Evolutionary conservation across 164 flowering plant genomes (phyloP).

Genomic region (Akebia trifoliata): DNA sequence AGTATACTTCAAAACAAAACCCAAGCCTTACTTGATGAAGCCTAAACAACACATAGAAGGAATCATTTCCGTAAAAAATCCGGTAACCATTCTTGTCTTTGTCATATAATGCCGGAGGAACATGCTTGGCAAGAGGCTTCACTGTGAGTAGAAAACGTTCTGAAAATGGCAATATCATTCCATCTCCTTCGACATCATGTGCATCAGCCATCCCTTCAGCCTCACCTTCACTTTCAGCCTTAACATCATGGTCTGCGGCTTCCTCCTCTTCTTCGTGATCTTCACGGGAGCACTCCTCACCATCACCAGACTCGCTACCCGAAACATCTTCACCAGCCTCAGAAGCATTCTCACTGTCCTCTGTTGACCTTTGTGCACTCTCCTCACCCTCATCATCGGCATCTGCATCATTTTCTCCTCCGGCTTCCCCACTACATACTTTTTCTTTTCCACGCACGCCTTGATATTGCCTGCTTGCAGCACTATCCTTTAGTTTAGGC

Average conservation of each 20-base stretch:
- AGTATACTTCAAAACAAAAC: background rate
- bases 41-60: conserved; percentile 86
- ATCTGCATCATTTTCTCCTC: conserved; percentile 64
- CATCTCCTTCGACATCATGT: conserved; percentile 72
- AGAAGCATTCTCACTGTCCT: conserved; percentile 80
- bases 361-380: conserved; percentile 74
- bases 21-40: conserved; percentile 76
- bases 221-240: conserved; percentile 93
- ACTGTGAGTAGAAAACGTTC: conserved; percentile 56
- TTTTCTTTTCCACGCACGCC: conserved; percentile 34
- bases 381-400: conserved; percentile 87
- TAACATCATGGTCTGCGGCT: conserved; percentile 60
- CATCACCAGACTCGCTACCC: conserved; percentile 84
- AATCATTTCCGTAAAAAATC: conserved; percentile 87
- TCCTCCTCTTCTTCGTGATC: conserved; percentile 54
- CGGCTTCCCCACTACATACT: conserved; percentile 35
- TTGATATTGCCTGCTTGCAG: no score
- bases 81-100: conserved; percentile 40
- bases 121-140: conserved; percentile 76
- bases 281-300: conserved; percentile 70
- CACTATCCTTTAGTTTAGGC: conserved; percentile 39
- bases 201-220: conserved; percentile 87
- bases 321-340: conserved; percentile 74
- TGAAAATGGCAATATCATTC: conserved; percentile 43
- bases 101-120: conserved; percentile 37